These are phyloP conservation scores for Citropsis articulata DNA, from an alignment of 345 rosid genomes.

Conservation along the genomic window DNA sequence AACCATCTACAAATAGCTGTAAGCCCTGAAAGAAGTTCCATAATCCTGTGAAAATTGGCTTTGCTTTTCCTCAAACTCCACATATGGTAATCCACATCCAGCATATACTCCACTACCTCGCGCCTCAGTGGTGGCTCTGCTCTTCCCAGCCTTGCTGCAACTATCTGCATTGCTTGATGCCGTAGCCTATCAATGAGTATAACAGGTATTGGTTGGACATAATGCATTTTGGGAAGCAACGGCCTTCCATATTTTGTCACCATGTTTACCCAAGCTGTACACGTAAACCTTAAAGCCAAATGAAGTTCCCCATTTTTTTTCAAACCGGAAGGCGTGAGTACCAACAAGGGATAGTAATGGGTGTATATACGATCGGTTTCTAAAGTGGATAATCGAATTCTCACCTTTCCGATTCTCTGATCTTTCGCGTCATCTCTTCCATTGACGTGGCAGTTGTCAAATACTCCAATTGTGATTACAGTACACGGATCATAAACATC, in stretches of 20 bases:
- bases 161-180: constrained; percentile 85
- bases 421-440: constrained; percentile 64
- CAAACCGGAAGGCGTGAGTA: constrained; percentile 68
- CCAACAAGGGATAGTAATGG: constrained; percentile 81
- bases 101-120: constrained; percentile 90
- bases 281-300: constrained; percentile 79
- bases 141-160: constrained; percentile 66
- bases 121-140: constrained; percentile 91
- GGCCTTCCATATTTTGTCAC: constrained; percentile 81
- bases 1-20: constrained; percentile 76
- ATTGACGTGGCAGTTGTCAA: constrained; percentile 73
- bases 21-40: constrained; percentile 67
- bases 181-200: constrained; percentile 71
- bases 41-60: constrained; percentile 84
- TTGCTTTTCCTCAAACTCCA: constrained; percentile 92
- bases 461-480: constrained; percentile 85
- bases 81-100: constrained; percentile 91
- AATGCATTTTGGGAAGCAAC: constrained; percentile 97
- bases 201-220: constrained; percentile 73
- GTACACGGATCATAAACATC: constrained; percentile 95
- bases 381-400: constrained; percentile 83
- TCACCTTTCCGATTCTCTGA: constrained; percentile 84
- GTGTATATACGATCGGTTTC: constrained; percentile 88
- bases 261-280: constrained; percentile 87
- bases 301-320: constrained; percentile 92